Percentiles rank a stretch among this genome's conserved stretches.
phyloP scores from a whole-genome alignment of 2,329 filamentous ascomycete genomes.

The Pleoardoris graminearum region DNA sequence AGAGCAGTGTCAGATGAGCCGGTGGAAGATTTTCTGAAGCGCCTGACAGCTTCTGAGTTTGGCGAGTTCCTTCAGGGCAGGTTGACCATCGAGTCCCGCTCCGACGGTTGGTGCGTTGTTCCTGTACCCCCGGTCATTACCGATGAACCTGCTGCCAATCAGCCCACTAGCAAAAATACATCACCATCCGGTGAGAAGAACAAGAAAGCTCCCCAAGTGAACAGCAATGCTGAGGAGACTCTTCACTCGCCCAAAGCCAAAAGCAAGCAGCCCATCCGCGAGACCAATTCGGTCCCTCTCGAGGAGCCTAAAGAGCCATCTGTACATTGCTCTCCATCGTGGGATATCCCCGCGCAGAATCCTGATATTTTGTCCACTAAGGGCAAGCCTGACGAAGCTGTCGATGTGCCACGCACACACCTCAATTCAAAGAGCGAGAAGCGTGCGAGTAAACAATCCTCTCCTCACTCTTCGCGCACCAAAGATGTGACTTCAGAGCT shows the following conservation, averaged over 20 bases:
- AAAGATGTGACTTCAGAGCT: no score
- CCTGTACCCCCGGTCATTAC: neutral
- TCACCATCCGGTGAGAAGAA: neutral
- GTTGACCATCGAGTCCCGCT: neutral
- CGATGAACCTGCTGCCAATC: neutral
- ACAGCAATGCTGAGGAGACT: neutral
- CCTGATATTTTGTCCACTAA: no score
- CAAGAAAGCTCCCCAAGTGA: neutral
- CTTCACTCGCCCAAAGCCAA: neutral
- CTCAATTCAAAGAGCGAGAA: no score
- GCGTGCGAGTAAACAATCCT: no score
- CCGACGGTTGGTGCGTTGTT: neutral
- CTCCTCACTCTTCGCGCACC: no score
- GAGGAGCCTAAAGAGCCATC: no score
- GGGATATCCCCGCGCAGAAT: no score
- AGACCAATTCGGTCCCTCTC: neutral
- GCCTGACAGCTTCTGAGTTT: neutral
- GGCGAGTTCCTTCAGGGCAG: neutral
- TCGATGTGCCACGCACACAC: no score
- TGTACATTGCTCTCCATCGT: no score
- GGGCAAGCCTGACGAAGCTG: no score
- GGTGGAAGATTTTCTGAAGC: neutral
- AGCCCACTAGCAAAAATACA: neutral
- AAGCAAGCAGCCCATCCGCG: neutral
- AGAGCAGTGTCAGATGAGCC: neutral